Evolutionary conservation across 345 rosid species (phyloP).

Genomic region (Raphanus sativus): DNA sequence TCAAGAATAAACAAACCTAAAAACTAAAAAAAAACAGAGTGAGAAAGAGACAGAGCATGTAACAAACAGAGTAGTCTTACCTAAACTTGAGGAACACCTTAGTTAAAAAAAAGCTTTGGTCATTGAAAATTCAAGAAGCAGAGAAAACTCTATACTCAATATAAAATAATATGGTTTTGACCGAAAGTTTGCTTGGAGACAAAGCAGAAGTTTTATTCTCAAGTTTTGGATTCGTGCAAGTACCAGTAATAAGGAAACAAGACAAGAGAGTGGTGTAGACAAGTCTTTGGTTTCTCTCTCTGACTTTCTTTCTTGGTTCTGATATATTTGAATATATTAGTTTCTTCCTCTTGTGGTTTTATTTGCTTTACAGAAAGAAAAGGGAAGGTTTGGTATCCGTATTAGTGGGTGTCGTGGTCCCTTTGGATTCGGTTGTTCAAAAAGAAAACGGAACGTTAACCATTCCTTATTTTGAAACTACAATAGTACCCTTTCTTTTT

Average conservation of each 20-base stretch:
- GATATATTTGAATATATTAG: slow-evolving; percentile 3
- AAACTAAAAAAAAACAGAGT: neutral
- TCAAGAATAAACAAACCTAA: neutral
- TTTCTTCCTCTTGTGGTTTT: slow-evolving; percentile 8
- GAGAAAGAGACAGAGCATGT: neutral
- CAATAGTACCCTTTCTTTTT: neutral
- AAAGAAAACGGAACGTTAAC: slow-evolving; percentile 26
- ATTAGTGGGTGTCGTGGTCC: slow-evolving; percentile 28
- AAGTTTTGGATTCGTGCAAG: slow-evolving; percentile 11
- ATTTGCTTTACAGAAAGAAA: slow-evolving; percentile 26
- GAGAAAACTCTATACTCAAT: neutral
- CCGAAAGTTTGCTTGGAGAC: slow-evolving; percentile 52
- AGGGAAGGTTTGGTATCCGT: slow-evolving; percentile 30
- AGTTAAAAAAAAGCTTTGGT: neutral
- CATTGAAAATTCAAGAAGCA: slow-evolving; percentile 4
- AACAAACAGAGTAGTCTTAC: slow-evolving; percentile 32
- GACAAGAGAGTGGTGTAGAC: slow-evolving; percentile 30
- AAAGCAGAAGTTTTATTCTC: slow-evolving; percentile 47
- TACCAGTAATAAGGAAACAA: slow-evolving; percentile 3
- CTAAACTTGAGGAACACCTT: slow-evolving; percentile 10
- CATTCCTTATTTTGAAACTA: neutral
- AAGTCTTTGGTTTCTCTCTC: neutral
- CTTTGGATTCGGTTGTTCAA: slow-evolving; percentile 18
- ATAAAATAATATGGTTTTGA: slow-evolving; percentile 15
- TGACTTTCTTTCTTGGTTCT: neutral